These are phyloP conservation scores for Thelephora aurantiotincta DNA, from an alignment of 768 basidiomycete species.

Conservation along the genomic window DNA sequence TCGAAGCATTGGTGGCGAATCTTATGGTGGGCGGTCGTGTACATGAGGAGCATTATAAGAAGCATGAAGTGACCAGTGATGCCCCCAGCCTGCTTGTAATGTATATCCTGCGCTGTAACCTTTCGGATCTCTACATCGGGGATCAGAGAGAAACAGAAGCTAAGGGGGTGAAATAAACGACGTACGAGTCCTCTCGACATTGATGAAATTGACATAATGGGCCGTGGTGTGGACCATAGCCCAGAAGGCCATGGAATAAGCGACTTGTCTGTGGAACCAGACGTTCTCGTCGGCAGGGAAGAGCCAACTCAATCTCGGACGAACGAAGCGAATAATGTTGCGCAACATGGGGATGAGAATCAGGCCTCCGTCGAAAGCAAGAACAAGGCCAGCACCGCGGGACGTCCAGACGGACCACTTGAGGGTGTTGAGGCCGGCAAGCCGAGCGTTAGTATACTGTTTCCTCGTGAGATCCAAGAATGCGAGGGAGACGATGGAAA, in stretches of 20 bases:
- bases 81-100: conserved; percentile 82
- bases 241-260: conserved; percentile 91
- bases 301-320: conserved; percentile 67
- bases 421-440: conserved; percentile 68
- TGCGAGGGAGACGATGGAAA: neutral
- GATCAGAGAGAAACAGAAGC: neutral
- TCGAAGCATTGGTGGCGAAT: conserved; percentile 87
- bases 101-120: conserved; percentile 66
- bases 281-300: conserved; percentile 92
- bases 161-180: neutral
- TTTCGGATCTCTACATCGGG: conserved; percentile 56
- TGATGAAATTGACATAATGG: conserved; percentile 90
- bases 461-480: conserved; percentile 2
- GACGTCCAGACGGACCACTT: conserved; percentile 82
- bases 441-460: conserved; percentile 43
- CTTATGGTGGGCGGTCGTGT: conserved; percentile 80
- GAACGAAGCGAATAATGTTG: conserved; percentile 72
- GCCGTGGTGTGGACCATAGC: conserved; percentile 86
- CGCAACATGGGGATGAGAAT: conserved; percentile 85
- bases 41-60: conserved; percentile 86
- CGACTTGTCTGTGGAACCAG: conserved; percentile 92
- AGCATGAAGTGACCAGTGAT: conserved; percentile 95
- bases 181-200: conserved; percentile 78
- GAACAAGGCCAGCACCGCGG: conserved; percentile 81
- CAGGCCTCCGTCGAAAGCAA: conserved; percentile 76